Conservation (phyloP, 2,329 filamentous ascomycete species). For the Claviceps sorghi region DNA sequence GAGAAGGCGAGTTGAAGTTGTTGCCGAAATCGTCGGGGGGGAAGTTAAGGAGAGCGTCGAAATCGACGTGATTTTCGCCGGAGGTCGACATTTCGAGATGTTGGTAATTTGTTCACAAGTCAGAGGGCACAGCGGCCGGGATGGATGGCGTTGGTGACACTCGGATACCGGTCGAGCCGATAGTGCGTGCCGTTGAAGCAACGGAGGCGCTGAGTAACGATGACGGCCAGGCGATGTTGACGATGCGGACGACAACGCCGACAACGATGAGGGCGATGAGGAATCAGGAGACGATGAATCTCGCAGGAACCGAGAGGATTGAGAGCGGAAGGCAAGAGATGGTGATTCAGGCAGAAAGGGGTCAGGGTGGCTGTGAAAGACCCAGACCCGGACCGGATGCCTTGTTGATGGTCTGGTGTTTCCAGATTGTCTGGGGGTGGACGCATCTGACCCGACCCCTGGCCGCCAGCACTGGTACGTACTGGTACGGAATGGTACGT, state of each 20-base stretch:
- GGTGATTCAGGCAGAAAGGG: constrained; percentile 16
- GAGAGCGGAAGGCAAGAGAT: constrained; percentile 7
- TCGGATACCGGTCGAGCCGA: not conserved
- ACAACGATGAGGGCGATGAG: not conserved
- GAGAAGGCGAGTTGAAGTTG: constrained; percentile 43
- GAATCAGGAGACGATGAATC: constrained; percentile 1
- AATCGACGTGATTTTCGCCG: constrained; percentile 31
- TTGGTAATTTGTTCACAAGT: not conserved
- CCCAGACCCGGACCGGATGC: constrained; percentile 13
- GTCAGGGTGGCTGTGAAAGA: constrained; percentile 17
- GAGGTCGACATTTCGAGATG: constrained; percentile 24
- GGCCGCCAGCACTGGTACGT: not conserved
- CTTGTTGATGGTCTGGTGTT: constrained; percentile 8
- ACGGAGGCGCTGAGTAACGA: not conserved
- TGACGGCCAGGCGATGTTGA: not conserved
- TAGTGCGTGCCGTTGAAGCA: not conserved
- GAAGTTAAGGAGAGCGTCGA: constrained; percentile 46
- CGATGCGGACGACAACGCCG: not conserved
- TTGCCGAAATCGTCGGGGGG: constrained; percentile 43
- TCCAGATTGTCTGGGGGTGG: not conserved
- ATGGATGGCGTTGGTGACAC: constrained; percentile 2
- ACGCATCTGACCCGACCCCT: not conserved
- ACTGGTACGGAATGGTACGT: not conserved
- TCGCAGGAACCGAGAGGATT: too few relatives aligned
- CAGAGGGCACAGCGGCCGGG: constrained; percentile 1